Evolutionary conservation across 1,139 yeast genomes (phyloP), one percentile per base, ranked within the genome.

Genomic region (Spathaspora sp.): DNA sequence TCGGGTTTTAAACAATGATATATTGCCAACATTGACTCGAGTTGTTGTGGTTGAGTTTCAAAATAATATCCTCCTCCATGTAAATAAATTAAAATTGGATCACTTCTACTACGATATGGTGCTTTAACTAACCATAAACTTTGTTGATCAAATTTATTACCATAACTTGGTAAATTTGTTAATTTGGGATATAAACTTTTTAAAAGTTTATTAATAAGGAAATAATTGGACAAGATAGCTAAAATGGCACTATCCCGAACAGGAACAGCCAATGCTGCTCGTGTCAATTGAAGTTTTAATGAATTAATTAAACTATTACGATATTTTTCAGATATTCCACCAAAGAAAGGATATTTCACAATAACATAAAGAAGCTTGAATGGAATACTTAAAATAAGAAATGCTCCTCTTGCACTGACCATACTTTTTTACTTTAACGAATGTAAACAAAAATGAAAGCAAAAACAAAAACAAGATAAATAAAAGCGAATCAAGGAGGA

Each of bases 31-130:
- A 71, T 31, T 0, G 69, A 54, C 47, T 65, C 65, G 26, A 73
- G 36, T 48, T 74, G 79, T 39, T 59, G 56, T 0, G 68, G 66
- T 44, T 58, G 56, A 1, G 74, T 65, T 47, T 72, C 68, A 34
- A 70, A 47, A 45, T 62, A 70, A 51, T 63, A 74, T 2, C 78
- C 79, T 2, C 80, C 80, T 15, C 80, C 79, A 50, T 74, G 79
- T 11, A 60, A 51, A 49, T 62, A 74, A 23, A 74, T 56, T 17
- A 74, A 55, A 15, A 74, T 56, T 0, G 78, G 78, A 48, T 72
- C 76, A 5, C 49, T 43, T 0, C 56, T 49, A 1, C 42, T 16
- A 26, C 68, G 55, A 33, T 60, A 52, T 2, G 60, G 59, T 40
- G 61, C 63, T 50, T 68, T 68, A 4, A 61, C 69, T 10, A 74